Conservation (phyloP, 2,329 filamentous ascomycete genomes). For the Elsinoe ampelina region DNA sequence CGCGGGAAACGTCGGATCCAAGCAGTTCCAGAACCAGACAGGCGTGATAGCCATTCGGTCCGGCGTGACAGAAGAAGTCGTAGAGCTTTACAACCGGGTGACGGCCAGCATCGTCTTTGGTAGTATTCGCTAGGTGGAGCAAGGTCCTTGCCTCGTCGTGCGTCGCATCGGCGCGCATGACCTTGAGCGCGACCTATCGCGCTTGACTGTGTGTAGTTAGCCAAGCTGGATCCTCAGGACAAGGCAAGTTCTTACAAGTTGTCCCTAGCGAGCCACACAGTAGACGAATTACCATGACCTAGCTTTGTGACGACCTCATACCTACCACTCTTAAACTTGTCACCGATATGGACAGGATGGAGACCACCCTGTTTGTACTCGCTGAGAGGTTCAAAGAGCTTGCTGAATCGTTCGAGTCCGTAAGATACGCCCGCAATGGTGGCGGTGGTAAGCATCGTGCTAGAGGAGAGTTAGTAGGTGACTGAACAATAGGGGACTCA, state of each 20-base stretch:
- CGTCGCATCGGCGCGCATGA: constrained; percentile 74
- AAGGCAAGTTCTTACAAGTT: constrained; percentile 37
- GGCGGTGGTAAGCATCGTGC: no score
- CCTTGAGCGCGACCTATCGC: constrained; percentile 67
- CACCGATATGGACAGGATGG: constrained; percentile 85
- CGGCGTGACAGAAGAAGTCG: constrained; percentile 95
- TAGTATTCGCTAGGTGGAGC: constrained; percentile 63
- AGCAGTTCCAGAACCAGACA: constrained; percentile 99
- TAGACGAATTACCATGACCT: constrained; percentile 96
- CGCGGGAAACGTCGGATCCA: constrained; percentile 59
- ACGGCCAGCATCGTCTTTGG: constrained; percentile 94
- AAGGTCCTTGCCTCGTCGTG: not conserved
- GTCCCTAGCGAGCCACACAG: constrained; percentile 76
- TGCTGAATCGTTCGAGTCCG: not conserved
- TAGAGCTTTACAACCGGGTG: constrained; percentile 87
- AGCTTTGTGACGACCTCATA: constrained; percentile 97
- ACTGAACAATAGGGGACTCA: no score
- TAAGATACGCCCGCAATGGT: no score
- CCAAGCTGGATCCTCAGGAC: not conserved
- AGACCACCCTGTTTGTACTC: constrained; percentile 99
- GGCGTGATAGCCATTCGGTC: constrained; percentile 87
- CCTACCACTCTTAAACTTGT: constrained; percentile 93
- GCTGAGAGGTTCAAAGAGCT: constrained; percentile 38
- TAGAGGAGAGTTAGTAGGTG: no score
- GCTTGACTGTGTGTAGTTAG: not conserved